phyloP scores from a whole-genome alignment of 352 stramenopile genomes.

The Phytophthora chlamydospora region DNA sequence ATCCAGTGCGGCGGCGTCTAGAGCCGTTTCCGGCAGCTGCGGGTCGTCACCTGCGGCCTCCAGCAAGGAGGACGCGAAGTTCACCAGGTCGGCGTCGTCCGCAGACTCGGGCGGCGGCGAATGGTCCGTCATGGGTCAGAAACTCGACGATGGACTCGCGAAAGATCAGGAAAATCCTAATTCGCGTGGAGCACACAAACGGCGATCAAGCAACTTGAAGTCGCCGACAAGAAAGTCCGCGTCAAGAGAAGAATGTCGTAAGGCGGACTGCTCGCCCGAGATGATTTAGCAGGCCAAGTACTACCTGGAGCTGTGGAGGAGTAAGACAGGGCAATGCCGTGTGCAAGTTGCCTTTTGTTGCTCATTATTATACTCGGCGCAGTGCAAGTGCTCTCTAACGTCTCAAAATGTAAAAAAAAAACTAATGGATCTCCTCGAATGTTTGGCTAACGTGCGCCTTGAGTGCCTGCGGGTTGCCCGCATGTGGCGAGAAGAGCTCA shows the following conservation, averaged over 20 bases:
- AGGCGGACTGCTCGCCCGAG: no score
- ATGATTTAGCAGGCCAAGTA: no score
- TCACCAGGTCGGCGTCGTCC: conserved; percentile 45
- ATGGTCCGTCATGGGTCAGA: conserved; percentile 36
- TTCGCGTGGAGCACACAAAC: no score
- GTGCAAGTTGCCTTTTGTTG: no score
- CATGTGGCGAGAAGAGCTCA: conserved; percentile 73
- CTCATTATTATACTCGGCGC: no score
- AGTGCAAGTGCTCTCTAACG: no score
- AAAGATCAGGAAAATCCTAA: neutral
- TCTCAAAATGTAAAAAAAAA: neutral
- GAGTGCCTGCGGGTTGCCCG: conserved; percentile 47
- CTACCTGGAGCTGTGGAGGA: no score
- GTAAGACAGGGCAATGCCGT: no score
- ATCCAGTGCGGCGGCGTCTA: conserved; percentile 46
- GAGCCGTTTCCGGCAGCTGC: conserved; percentile 26
- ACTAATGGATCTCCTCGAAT: conserved; percentile 39
- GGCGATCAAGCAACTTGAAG: no score
- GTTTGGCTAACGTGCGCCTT: conserved; percentile 18
- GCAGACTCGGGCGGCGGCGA: conserved; percentile 10
- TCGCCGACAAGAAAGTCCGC: no score
- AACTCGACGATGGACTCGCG: conserved; percentile 1
- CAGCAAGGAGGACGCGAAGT: conserved; percentile 50
- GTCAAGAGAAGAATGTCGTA: no score
- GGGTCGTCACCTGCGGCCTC: conserved; percentile 38